Evolutionary conservation across 1,139 yeast species (phyloP).

Genomic region (Suhomyces anneliseae): DNA sequence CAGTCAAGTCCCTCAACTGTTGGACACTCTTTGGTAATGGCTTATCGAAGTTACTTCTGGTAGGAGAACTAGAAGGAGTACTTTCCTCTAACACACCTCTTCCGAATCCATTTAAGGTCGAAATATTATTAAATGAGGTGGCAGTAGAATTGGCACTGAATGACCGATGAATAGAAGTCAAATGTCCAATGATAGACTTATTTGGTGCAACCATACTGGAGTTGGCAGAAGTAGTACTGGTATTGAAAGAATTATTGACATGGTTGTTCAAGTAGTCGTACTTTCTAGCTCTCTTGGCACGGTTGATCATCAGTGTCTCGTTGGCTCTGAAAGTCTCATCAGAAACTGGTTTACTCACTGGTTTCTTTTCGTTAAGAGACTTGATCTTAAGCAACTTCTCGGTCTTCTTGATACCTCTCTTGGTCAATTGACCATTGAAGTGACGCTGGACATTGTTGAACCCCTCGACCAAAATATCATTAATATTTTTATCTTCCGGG

Average conservation of each 20-base stretch:
- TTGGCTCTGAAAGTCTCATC: slow-evolving; percentile 19
- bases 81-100: slow-evolving; percentile 43
- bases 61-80: slow-evolving; percentile 37
- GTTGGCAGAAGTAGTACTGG: slow-evolving; percentile 9
- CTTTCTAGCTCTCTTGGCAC: slow-evolving; percentile 31
- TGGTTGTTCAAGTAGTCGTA: slow-evolving; percentile 40
- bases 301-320: slow-evolving; percentile 29
- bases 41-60: slow-evolving; percentile 15
- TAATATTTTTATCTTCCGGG: slow-evolving; percentile 25
- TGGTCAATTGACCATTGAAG: slow-evolving; percentile 33
- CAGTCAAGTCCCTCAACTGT: slow-evolving; percentile 39
- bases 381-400: slow-evolving; percentile 12
- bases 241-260: slow-evolving; percentile 12
- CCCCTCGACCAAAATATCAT: slow-evolving; percentile 26
- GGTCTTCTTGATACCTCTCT: slow-evolving; percentile 30
- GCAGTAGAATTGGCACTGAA: slow-evolving; percentile 17
- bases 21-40: slow-evolving; percentile 28
- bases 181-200: slow-evolving; percentile 14
- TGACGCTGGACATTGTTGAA: slow-evolving; percentile 23
- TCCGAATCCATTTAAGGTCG: slow-evolving; percentile 38
- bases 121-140: slow-evolving; percentile 26
- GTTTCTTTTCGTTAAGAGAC: slow-evolving; percentile 6
- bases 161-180: slow-evolving; percentile 12
- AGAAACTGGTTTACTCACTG: slow-evolving; percentile 4
- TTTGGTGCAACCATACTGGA: slow-evolving; percentile 7